Conservation (phyloP, 1,139 yeast species). For the Zygoascus sp. region DNA sequence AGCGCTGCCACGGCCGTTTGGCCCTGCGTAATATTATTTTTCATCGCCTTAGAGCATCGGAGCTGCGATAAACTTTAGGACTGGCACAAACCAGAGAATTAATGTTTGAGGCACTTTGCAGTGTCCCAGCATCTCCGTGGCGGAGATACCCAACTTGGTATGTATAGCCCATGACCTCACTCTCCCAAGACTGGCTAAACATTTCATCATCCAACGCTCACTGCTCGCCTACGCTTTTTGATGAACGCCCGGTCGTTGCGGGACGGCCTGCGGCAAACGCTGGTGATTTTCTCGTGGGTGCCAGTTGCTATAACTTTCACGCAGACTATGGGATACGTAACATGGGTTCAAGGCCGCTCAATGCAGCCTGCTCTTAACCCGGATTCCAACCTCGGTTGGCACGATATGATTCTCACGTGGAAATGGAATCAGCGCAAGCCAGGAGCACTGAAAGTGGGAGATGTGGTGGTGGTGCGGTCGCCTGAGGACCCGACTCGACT, state of each 20-base stretch:
- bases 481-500: slow-evolving; percentile 73
- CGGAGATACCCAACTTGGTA: neutral
- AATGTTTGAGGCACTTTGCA: no score
- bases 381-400: slow-evolving; percentile 41
- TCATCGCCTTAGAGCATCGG: no score
- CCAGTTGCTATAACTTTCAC: slow-evolving; percentile 71
- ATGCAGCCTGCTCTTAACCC: slow-evolving; percentile 93
- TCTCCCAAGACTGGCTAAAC: neutral
- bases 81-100: no score
- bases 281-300: slow-evolving; percentile 48
- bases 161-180: neutral
- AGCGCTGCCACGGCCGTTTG: no score
- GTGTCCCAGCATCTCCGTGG: neutral
- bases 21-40: no score
- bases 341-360: slow-evolving; percentile 74
- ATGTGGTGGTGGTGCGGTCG: slow-evolving; percentile 70
- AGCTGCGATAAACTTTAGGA: no score
- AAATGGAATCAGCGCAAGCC: slow-evolving; percentile 54
- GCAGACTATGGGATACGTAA: slow-evolving; percentile 69
- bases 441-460: slow-evolving; percentile 52
- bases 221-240: no score
- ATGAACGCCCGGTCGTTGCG: slow-evolving; percentile 2
- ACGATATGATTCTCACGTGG: slow-evolving; percentile 69
- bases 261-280: slow-evolving; percentile 6
- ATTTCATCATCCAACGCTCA: neutral